Evolutionary conservation across 805 yeast genomes (phyloP), one percentile per base, ranked within the genome.

Genomic region (Ogataea philodendri): DNA sequence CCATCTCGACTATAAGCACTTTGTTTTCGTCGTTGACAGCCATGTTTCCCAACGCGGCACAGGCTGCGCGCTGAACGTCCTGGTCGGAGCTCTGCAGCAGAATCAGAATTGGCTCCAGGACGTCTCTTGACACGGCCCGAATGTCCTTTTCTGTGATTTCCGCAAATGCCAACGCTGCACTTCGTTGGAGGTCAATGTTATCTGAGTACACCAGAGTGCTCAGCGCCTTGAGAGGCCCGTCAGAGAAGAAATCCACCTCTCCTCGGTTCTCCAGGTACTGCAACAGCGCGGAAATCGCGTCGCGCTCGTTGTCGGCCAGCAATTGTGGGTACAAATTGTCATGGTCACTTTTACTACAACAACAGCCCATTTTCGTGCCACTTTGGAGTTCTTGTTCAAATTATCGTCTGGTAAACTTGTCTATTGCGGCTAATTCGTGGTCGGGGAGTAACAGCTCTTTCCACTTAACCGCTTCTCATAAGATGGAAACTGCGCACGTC

Each of bases 111-210:
- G 97, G 98, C 60, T 93, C 97, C 48, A 93, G 69, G 3, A 90
- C 96, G 48, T 87, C 95, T 39, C 94, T 72, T 51, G 83, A 81
- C 21, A 93, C 97, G 25, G 90, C 83, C 46, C 93, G 76, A 23
- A 88, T 94, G 56, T 88, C 95, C 60, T 93, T 93, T 57, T 93
- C 98, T 23, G 98, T 93, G 38, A 93, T 90, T 61, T 93, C 98
- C 10, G 97, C 97, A 70, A 93, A 93, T 5, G 98, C 97, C 45
- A 93, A 72, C 5, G 98, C 97, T 3, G 98, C 98, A 58, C 95
- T 83, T 57, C 97, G 78, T 63, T 90, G 97, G 38, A 93, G 72
- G 60, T 93, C 97, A 44, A 90, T 76, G 57, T 93, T 93, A 50
- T 93, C 97, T 2, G 96, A 86, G 59, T 90, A 86, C 2, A 93